A percentile compares a stretch with the other conserved stretches of the same genome.
These are phyloP conservation scores for Ogataea pignaliae DNA, from an alignment of 805 yeast genomes.

Conservation along the genomic window DNA sequence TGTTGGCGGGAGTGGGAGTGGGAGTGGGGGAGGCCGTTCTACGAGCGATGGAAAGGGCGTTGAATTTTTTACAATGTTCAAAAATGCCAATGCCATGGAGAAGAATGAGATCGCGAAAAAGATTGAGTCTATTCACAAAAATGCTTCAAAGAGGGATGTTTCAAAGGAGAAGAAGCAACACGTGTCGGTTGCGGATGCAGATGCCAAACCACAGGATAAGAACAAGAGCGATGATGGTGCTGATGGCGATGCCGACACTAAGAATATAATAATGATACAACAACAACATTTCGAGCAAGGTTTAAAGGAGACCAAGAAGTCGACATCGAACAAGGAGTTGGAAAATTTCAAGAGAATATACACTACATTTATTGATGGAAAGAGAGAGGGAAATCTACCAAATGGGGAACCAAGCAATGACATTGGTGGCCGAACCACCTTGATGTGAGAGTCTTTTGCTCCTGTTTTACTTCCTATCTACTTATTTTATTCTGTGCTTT, in stretches of 20 bases:
- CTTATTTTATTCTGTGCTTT: too few relatives aligned
- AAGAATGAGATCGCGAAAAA: constrained; percentile 15
- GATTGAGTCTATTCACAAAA: constrained; percentile 17
- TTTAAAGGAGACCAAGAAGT: constrained; percentile 76
- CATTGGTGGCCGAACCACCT: constrained; percentile 79
- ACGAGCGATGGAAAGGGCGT: constrained; percentile 4
- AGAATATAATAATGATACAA: constrained; percentile 40
- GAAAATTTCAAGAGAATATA: constrained; percentile 61
- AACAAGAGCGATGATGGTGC: too few relatives aligned
- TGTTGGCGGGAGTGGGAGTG: constrained; percentile 2
- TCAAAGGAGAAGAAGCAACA: constrained; percentile 43
- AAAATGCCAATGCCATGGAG: constrained; percentile 4
- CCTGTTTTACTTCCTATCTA: too few relatives aligned
- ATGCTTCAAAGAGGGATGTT: constrained; percentile 14
- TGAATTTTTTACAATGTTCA: constrained; percentile 21
- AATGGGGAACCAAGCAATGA: constrained; percentile 76
- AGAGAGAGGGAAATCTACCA: constrained; percentile 83
- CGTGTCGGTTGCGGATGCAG: background rate
- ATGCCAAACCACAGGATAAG: constrained; percentile 12
- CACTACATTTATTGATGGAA: constrained; percentile 56
- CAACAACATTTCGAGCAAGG: constrained; percentile 58
- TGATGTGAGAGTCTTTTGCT: constrained; percentile 46
- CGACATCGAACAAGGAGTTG: constrained; percentile 73
- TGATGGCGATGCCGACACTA: background rate
- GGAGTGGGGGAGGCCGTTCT: too few relatives aligned